Base-by-base conservation (phyloP, 2,329 filamentous ascomycete species). In the Apiospora marii region DNA sequence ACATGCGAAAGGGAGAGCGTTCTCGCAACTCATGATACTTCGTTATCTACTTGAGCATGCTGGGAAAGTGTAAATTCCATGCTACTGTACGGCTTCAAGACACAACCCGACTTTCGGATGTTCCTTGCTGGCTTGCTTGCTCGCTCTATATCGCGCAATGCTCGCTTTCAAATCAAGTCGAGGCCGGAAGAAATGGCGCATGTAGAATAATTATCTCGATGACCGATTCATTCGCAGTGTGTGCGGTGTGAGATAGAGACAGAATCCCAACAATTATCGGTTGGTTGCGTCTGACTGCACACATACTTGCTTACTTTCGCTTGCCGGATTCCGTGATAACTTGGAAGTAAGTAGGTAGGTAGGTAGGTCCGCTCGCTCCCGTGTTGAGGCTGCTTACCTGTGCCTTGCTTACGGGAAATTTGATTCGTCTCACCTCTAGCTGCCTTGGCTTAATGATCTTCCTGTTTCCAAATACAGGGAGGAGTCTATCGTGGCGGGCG, bases 361-460 rank as follows among this genome's bases (percentile, higher is more conserved):
- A 30, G 30, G 27, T 16, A 53, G 24, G 51, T 14, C 14, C 51
- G 51, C 51, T 58, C 51, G 14, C 53, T 22, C 30, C 53, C 53
- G 30, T 22, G 46, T 30, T 53, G 51, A 30, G 51, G 51, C 51
- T 58, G 53, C 53, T 61, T 37, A 61, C 53, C 53, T 14, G 24
- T 58, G 53, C 16, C 53, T 61, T 61, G 53, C 30, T 61, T 37
- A 61, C 4, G 53, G 53, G 53, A 61, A 22, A 61, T 61, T 61
- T 61, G 53, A 30, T n/a, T n/a, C 53, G 30, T 58, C 53, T 61
- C 53, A 61, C 30, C 16, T 10, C n/a, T n/a, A n/a, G n/a, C n/a
- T 61, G 53, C 53, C 53, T 61, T 61, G 53, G 53, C 34, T 61
- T 30, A 30, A 30, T 30, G 27, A 30, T 30, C 27, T 30, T 30